Evolutionary conservation across 768 basidiomycete species (phyloP).

Genomic region (Amanita pallidorosea): DNA sequence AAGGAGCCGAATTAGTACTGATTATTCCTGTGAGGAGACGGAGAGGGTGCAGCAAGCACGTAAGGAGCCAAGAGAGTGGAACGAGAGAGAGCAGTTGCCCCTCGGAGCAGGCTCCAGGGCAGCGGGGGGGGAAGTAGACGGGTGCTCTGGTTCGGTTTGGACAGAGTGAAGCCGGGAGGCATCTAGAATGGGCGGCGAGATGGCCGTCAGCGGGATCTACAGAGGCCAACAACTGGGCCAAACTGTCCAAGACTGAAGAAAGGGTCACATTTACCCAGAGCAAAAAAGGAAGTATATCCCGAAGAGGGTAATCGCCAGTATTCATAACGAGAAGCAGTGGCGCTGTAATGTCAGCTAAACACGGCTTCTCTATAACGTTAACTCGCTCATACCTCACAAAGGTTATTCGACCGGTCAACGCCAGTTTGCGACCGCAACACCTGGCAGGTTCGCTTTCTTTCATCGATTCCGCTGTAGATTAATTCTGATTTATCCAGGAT

Average conservation of each 20-base stretch:
- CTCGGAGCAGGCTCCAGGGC: not conserved
- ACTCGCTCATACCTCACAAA: conserved; percentile 24
- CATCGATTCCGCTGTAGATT: conserved; percentile 27
- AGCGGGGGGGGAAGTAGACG: not conserved
- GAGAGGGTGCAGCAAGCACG: not conserved
- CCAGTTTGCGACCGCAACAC: conserved; percentile 19
- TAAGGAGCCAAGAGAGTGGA: conserved; percentile 3
- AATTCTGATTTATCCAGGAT: conserved; percentile 28
- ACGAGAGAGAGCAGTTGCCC: not conserved
- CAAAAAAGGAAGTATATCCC: conserved; percentile 6
- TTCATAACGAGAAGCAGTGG: conserved; percentile 32
- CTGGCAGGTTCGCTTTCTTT: conserved; percentile 17
- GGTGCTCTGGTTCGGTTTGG: not conserved
- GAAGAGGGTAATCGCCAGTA: conserved; percentile 15
- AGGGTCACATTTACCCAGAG: not conserved
- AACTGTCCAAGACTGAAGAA: not conserved
- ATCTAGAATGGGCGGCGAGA: conserved; percentile 1
- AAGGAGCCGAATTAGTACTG: not conserved
- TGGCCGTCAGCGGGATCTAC: conserved; percentile 1
- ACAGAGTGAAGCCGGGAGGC: not conserved
- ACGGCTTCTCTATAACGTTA: conserved; percentile 30
- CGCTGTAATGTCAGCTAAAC: conserved; percentile 27
- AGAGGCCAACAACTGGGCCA: not conserved
- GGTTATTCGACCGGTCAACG: conserved; percentile 30
- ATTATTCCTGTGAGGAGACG: conserved; percentile 1